Evolutionary conservation across 441 rosid species (phyloP), one percentile per base, ranked within the genome.

Genomic region (Eruca vesicaria): DNA sequence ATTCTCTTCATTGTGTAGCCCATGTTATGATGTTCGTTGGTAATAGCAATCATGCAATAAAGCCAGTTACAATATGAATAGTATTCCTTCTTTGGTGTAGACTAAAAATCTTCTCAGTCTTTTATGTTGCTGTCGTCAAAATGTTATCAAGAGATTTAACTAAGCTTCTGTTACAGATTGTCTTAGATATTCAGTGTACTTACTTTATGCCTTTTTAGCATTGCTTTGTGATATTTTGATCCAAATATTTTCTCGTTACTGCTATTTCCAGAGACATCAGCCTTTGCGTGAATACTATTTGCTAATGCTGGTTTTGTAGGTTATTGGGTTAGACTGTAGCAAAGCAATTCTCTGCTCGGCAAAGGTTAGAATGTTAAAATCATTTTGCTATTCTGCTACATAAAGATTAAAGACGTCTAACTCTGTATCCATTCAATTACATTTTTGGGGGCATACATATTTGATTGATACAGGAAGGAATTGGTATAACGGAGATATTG

Each of bases 251-350:
- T n/a, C n/a, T n/a, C n/a, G n/a, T n/a, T n/a, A n/a, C n/a, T n/a
- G n/a, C n/a, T n/a, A n/a, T n/a, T n/a, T n/a, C n/a, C n/a, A n/a
- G n/a, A n/a, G n/a, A n/a, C n/a, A n/a, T n/a, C n/a, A n/a, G n/a
- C n/a, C n/a, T n/a, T n/a, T n/a, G n/a, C n/a, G n/a, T n/a, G n/a
- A n/a, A n/a, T n/a, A n/a, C n/a, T n/a, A n/a, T n/a, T n/a, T n/a
- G n/a, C n/a, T n/a, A n/a, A n/a, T n/a, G n/a, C n/a, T n/a, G n/a
- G n/a, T n/a, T n/a, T 21, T 43, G 82, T 79, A 95, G 98, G 91
- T 95, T 84, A 79, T 96, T 65, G 99, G 99, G 73, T 85, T 96
- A 78, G 99, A 96, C 77, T 93, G 99, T 81, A 91, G 92, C 82
- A 82, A 86, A 74, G 98, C 97, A 70, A 91, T 96, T 80, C 78